Evolutionary conservation across 2,329 filamentous ascomycete species (phyloP).

Genomic region (Talaromyces sp.): DNA sequence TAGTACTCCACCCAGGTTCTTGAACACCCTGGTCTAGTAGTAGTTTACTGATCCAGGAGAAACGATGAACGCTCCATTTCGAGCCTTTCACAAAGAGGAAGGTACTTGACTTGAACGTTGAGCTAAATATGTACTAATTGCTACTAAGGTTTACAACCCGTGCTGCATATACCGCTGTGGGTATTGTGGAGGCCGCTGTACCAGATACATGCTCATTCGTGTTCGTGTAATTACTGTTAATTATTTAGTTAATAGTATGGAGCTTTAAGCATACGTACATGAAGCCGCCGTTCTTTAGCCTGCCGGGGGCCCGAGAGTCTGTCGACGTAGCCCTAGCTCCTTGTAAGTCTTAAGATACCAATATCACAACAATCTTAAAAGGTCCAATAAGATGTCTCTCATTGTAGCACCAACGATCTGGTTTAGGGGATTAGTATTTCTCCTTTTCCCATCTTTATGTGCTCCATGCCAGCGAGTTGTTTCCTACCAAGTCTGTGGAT

Average conservation of each 20-base stretch:
- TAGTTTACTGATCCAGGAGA: background rate
- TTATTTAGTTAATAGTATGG: background rate
- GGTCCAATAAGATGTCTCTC: background rate
- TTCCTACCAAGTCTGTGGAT: too few species aligned
- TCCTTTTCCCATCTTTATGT: too few species aligned
- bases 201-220: background rate
- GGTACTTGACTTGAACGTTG: background rate
- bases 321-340: background rate
- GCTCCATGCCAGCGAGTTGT: too few species aligned
- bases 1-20: background rate
- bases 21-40: background rate
- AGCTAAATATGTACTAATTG: background rate
- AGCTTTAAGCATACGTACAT: background rate
- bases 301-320: too few species aligned
- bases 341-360: background rate
- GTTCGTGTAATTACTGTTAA: background rate
- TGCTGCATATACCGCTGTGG: background rate
- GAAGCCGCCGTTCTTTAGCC: background rate
- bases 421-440: too few species aligned
- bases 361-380: background rate
- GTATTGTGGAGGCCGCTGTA: background rate
- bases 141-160: background rate
- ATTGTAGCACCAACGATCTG: too few species aligned
- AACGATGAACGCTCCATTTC: background rate
- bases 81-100: background rate